A percentile compares a stretch with the other conserved stretches of the same genome.
Conservation (phyloP, 345 rosid genomes). For the Psidium friedrichsthalianum region DNA sequence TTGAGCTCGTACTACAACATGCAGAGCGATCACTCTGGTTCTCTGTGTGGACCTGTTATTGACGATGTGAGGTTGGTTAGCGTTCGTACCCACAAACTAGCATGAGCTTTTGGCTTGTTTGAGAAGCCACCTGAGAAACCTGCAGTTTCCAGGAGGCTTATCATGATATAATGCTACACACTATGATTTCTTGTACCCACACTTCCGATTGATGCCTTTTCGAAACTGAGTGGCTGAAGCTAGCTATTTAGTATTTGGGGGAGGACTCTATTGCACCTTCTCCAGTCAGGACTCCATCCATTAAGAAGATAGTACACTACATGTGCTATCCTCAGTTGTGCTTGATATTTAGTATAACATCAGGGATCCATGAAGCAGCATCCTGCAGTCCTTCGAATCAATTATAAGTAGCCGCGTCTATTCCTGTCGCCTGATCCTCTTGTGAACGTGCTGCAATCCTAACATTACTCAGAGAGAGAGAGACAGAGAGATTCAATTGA, state of each 20-base stretch:
- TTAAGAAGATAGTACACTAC: background rate
- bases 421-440: background rate
- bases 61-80: conserved; percentile 51
- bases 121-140: background rate
- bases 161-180: background rate
- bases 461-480: background rate
- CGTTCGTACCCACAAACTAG: conserved; percentile 9
- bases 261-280: background rate
- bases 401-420: background rate
- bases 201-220: background rate
- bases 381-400: background rate
- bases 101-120: background rate
- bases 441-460: background rate
- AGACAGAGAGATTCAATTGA: background rate
- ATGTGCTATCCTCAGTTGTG: background rate
- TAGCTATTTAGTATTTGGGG: background rate
- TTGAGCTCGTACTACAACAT: conserved; percentile 51
- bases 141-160: background rate
- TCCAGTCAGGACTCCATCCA: background rate
- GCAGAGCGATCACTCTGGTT: conserved; percentile 55
- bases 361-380: background rate
- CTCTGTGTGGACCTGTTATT: conserved; percentile 71
- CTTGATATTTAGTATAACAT: background rate
- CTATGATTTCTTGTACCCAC: background rate
- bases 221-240: background rate